Base-by-base conservation (phyloP, 2,329 filamentous ascomycete genomes). In the Sporothrix curviconia region DNA sequence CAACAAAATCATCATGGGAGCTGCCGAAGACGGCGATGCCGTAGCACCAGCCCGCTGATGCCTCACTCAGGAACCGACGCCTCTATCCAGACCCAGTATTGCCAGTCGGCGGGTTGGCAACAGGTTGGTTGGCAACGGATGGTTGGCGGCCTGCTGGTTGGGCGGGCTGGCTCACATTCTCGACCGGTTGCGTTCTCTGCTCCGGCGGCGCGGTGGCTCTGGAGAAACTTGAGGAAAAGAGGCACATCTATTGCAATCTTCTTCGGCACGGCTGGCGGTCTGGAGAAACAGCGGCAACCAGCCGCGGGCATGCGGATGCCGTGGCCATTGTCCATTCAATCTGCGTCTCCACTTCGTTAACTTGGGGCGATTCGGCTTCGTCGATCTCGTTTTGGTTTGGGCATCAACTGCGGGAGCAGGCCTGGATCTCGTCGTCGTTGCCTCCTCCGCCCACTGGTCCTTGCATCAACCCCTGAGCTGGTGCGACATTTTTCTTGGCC, bases 321-420 rank as follows among this genome's bases (percentile, higher is more conserved):
- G 88, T 92, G 8, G 83, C 86, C 86, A 92, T 92, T 58, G 86
- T 74, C 89, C 89, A 94, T 69, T 87, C 84, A 47, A 89, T 55
- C 19, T 40, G 36, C 7, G 25, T 7, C n/a, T 19, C 7, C 7
- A 7, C 24, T 3, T 32, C 42, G 36, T 30, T 8, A 36, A 36
- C 2, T n/a, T 12, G n/a, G n/a, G n/a, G 22, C 22, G n/a, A 15
- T 11, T 47, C 44, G 4, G 24, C 44, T 22, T 15, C 30, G 37
- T 40, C 11, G 37, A 19, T 17, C 19, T 6, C 37, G n/a, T 15
- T 7, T 4, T 8, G 37, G n/a, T n/a, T n/a, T n/a, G n/a, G n/a
- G n/a, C n/a, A n/a, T n/a, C n/a, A n/a, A n/a, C n/a, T n/a, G n/a
- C n/a, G n/a, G n/a, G n/a, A n/a, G n/a, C n/a, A n/a, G n/a, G n/a